These are phyloP conservation scores for Agaricus sinodeliciosus DNA, from an alignment of 768 basidiomycete species.

Conservation along the genomic window DNA sequence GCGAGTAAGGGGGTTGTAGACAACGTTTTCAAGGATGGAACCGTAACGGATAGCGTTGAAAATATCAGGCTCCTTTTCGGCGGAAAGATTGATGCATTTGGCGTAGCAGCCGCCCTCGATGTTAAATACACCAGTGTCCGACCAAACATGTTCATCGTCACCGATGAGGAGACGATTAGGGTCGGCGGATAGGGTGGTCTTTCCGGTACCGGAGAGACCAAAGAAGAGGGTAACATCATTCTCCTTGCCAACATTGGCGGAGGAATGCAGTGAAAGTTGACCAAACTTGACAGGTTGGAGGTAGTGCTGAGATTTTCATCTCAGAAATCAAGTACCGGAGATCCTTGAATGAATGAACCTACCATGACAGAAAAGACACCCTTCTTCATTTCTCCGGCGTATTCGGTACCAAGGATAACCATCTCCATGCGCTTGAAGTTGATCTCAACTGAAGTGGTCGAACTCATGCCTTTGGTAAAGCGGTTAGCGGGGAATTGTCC, in stretches of 20 bases:
- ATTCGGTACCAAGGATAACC: slow-evolving; percentile 98
- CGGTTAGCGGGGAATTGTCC: slow-evolving; percentile 99
- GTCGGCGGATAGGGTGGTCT: slow-evolving; percentile 97
- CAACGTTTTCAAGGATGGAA: slow-evolving; percentile 97
- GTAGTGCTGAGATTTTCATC: slow-evolving; percentile 61
- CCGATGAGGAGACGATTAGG: slow-evolving; percentile 91
- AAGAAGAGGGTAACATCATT: slow-evolving; percentile 98
- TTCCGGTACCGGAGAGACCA: slow-evolving; percentile 96
- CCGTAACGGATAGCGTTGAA: slow-evolving; percentile 93
- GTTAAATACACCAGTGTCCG: slow-evolving; percentile 98
- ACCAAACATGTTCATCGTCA: slow-evolving; percentile 99
- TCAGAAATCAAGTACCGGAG: slow-evolving; percentile 7
- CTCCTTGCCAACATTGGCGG: slow-evolving; percentile 90
- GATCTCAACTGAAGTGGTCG: slow-evolving; percentile 97
- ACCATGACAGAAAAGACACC: slow-evolving; percentile 99
- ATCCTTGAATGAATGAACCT: slow-evolving; percentile 12
- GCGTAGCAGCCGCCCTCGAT: slow-evolving; percentile 99
- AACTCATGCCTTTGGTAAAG: slow-evolving; percentile 99
- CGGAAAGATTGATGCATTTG: slow-evolving; percentile 94
- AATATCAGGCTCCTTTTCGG: slow-evolving; percentile 98
- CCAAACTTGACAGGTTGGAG: slow-evolving; percentile 98
- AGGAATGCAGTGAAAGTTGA: slow-evolving; percentile 95
- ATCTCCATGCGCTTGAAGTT: slow-evolving; percentile 99
- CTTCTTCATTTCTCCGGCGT: slow-evolving; percentile 99
- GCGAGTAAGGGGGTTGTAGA: slow-evolving; percentile 82